A percentile compares a stretch with the other conserved stretches of the same genome.
phyloP scores from a whole-genome alignment of 345 rosid species.

The Pistacia integerrima region DNA sequence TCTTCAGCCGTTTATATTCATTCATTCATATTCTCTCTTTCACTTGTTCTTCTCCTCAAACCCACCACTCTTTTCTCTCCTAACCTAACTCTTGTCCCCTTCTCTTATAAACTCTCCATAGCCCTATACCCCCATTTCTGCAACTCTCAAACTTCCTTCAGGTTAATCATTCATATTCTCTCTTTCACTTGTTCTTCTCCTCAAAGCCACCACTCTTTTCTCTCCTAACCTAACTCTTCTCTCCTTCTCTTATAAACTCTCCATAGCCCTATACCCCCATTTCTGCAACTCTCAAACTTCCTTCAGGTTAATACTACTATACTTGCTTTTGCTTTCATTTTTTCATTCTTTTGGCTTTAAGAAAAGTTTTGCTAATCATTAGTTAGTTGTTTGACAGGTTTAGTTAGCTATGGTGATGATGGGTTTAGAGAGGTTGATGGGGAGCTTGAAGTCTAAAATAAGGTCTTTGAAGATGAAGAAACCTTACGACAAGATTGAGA shows the following conservation, averaged over 20 bases:
- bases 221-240: constrained; percentile 10
- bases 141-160: not conserved
- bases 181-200: constrained; percentile 11
- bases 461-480: constrained; percentile 63
- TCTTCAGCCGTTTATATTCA: not conserved
- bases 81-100: not conserved
- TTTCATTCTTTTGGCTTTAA: not conserved
- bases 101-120: not conserved
- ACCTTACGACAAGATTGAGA: constrained; percentile 76
- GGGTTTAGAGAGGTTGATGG: constrained; percentile 63
- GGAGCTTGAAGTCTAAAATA: constrained; percentile 64
- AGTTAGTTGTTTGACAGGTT: not conserved
- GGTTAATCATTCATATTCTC: constrained; percentile 30
- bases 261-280: not conserved
- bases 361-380: too few species aligned
- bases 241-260: not conserved
- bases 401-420: constrained; percentile 36
- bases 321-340: not conserved
- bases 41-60: constrained; percentile 9
- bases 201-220: not conserved
- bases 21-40: constrained; percentile 24
- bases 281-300: not conserved
- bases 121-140: not conserved
- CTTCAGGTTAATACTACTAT: not conserved
- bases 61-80: constrained; percentile 7